Base-by-base conservation (phyloP, 345 rosid genomes). In the Laguncularia racemosa region DNA sequence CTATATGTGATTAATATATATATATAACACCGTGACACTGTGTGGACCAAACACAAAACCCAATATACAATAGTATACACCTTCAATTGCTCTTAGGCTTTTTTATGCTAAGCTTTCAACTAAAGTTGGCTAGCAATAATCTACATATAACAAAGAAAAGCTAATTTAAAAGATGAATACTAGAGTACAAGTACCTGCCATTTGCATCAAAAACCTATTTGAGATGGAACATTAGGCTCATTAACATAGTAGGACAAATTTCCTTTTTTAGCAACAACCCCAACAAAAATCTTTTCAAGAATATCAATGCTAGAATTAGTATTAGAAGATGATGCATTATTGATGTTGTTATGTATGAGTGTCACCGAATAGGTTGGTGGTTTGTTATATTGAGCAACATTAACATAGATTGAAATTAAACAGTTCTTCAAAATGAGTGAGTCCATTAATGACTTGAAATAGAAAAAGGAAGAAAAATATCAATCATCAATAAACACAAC, bases 101-200 rank as follows among this genome's bases (percentile, higher is more conserved):
- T 23, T 4, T 23, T 23, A 2, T 23, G 2, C 4, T 23, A 23
- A 2, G 4, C 26, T 2, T 23, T 2, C 2, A 23, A 23, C 5
- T 23, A 23, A 23, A 23, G 28, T 23, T 23, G 28, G 26, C 4
- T 23, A 4, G 28, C 5, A 23, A 23, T 23, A 23, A 23, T 2
- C n/a, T 23, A 23, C 28, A 23, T 23, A 23, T 23, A 2, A 23
- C 28, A 33, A 33, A 4, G 40, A 10, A 33, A 33, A 33, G 9
- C 9, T 33, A 33, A 33, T 33, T 33, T 33, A 6, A 33, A 33
- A 33, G 40, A 6, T 6, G 40, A 33, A 33, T 7, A 6, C 1
- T 33, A 33, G 40, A 7, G 40, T 7, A 33, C 12, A 58, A n/a
- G 16, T 49, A 81, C 83, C 86, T 81, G 83, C 86, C 86, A 76